These are phyloP conservation scores for Petunia hybrid DNA, from an alignment of 305 asterid species.

Conservation along the genomic window DNA sequence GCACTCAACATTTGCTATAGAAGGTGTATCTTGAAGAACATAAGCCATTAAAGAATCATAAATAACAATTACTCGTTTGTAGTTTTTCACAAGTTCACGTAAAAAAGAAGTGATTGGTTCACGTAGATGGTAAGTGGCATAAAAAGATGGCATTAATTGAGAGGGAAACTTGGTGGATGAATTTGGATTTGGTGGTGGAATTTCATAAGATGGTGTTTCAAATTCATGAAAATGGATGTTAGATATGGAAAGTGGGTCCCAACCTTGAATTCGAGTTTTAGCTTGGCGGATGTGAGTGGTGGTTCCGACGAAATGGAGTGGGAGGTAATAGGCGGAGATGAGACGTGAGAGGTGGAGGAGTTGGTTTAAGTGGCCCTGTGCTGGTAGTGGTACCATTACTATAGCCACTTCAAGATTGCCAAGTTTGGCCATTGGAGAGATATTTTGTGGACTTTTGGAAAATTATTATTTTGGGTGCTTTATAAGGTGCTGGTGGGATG, in stretches of 20 bases:
- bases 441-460: not conserved
- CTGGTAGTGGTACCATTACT: constrained; percentile 59
- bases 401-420: constrained; percentile 34
- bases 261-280: constrained; percentile 45
- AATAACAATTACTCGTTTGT: constrained; percentile 35
- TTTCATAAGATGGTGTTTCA: constrained; percentile 28
- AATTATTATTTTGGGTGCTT: not conserved
- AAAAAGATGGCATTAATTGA: constrained; percentile 40
- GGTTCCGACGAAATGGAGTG: constrained; percentile 48
- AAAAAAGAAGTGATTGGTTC: constrained; percentile 34
- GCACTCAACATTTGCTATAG: constrained; percentile 35
- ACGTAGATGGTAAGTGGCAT: constrained; percentile 38
- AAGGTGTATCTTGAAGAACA: constrained; percentile 38
- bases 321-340: constrained; percentile 48
- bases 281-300: constrained; percentile 54
- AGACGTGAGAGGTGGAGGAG: constrained; percentile 60
- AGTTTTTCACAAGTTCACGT: not conserved
- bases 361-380: constrained; percentile 63
- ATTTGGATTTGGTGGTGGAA: constrained; percentile 51
- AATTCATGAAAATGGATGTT: constrained; percentile 52
- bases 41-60: constrained; percentile 38
- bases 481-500: not conserved
- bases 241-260: constrained; percentile 46
- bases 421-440: not conserved
- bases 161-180: constrained; percentile 45